Percentiles rank a stretch among this genome's conserved stretches.
Conservation (phyloP, 768 basidiomycete genomes). For the Pleurotus pulmonarius region DNA sequence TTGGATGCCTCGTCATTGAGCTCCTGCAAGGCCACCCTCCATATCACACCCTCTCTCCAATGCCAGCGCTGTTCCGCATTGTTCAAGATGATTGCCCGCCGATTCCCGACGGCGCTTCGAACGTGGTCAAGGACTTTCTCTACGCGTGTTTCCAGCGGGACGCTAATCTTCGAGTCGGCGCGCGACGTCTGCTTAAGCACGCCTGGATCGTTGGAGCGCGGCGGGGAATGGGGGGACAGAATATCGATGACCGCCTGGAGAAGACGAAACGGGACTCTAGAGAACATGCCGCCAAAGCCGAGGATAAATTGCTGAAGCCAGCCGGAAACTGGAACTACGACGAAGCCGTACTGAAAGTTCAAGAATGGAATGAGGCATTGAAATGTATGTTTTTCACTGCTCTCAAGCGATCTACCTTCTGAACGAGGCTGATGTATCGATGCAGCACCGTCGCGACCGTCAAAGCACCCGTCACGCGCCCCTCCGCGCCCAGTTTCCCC, state of each 20-base stretch:
- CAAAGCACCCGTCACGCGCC: slow-evolving; percentile 56
- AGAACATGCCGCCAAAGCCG: slow-evolving; percentile 27
- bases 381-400: slow-evolving; percentile 54
- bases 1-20: slow-evolving; percentile 98
- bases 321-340: slow-evolving; percentile 85
- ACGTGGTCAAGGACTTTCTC: slow-evolving; percentile 94
- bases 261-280: slow-evolving; percentile 22
- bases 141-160: slow-evolving; percentile 99
- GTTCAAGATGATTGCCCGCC: slow-evolving; percentile 98
- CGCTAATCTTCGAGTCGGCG: slow-evolving; percentile 88
- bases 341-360: slow-evolving; percentile 90
- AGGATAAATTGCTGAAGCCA: slow-evolving; percentile 33
- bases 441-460: slow-evolving; percentile 68
- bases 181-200: slow-evolving; percentile 87
- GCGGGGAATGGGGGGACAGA: slow-evolving; percentile 59
- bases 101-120: slow-evolving; percentile 92
- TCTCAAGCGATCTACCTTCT: slow-evolving; percentile 8
- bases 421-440: not conserved
- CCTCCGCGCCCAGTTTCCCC: slow-evolving; percentile 35
- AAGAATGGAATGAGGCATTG: slow-evolving; percentile 98
- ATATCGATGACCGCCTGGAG: slow-evolving; percentile 28
- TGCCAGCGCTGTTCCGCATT: slow-evolving; percentile 98
- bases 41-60: slow-evolving; percentile 92
- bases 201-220: slow-evolving; percentile 93
- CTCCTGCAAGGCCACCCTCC: slow-evolving; percentile 89